Evolutionary conservation across 805 yeast species (phyloP), one percentile per base, ranked within the genome.

Genomic region (Sporopachydermia quercuum): DNA sequence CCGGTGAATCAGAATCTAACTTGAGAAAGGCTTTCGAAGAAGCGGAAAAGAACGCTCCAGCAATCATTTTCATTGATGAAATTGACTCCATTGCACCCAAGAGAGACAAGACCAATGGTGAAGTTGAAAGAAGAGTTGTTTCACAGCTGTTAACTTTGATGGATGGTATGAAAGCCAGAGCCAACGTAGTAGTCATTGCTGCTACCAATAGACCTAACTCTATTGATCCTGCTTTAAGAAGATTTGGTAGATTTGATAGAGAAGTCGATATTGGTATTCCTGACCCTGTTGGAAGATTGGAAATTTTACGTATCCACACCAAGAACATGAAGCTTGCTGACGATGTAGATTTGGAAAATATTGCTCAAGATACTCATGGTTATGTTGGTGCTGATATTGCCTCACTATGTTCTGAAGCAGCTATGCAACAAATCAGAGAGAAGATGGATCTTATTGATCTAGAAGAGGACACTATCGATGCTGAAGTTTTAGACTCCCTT

Each of bases 81-180:
- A 91, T 91, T 48, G 98, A 91, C 61, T 89, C 97, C 13, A 91
- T 91, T 54, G 98, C 98, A 39, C 98, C 98, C 61, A 91, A 91
- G 79, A 85, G 98, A 70, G 98, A 91, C 70, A 91, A 91, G 77
- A 91, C 98, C 40, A 91, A 91, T 59, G 98, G 98, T 68, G 98
- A 91, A 65, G 98, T 91, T 52, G 99, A 91, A 68, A 79, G 98
- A 68, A 81, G 99, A 69, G 98, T 91, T 42, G 99, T 91, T 45
- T 89, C 97, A 19, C 98, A 91, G 67, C 73, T 91, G 56, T 75
- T 91, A 59, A 91, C 99, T 15, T 71, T 91, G 51, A 91, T 91
- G 99, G 99, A 91, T 59, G 99, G 98, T 70, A 91, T 91, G 98
- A 89, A 89, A 66, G 95, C 97, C n/a, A 79, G 98, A 64, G 81